A percentile compares a stretch with the other conserved stretches of the same genome.
Conservation (phyloP, 129 eudicot genomes). For the Scalesia atractyloides region DNA sequence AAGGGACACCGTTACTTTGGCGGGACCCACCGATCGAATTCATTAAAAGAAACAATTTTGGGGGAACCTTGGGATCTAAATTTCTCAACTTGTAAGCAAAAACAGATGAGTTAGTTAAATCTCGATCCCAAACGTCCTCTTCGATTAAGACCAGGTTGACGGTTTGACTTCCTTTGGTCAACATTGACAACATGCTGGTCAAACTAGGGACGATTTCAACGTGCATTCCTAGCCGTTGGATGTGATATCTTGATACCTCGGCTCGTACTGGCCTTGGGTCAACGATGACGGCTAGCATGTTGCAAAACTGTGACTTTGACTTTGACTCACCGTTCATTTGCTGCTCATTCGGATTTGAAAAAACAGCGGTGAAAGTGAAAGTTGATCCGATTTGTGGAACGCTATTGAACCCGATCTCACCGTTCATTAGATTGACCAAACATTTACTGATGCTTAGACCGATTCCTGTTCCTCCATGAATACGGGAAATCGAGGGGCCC, state of each 20-base stretch:
- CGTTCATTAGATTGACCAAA: constrained; percentile 85
- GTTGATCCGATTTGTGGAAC: constrained; percentile 74
- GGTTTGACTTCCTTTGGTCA: constrained; percentile 34
- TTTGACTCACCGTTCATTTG: constrained; percentile 44
- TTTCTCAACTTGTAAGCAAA: constrained; percentile 40
- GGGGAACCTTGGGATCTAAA: constrained; percentile 33
- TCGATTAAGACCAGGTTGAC: constrained; percentile 64
- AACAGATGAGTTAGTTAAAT: constrained; percentile 34
- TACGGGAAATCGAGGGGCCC: constrained; percentile 77
- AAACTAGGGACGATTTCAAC: constrained; percentile 65
- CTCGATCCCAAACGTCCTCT: constrained; percentile 83
- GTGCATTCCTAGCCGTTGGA: constrained; percentile 73
- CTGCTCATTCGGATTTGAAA: constrained; percentile 45
- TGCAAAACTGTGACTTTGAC: constrained; percentile 52
- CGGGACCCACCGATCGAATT: constrained; percentile 47
- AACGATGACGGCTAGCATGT: constrained; percentile 74
- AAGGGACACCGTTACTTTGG: constrained; percentile 27
- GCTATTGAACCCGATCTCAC: constrained; percentile 81
- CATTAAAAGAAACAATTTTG: constrained; percentile 62
- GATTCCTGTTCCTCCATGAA: constrained; percentile 95
- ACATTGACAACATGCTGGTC: constrained; percentile 38
- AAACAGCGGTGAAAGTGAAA: constrained; percentile 77
- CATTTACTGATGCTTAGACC: constrained; percentile 97
- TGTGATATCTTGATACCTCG: constrained; percentile 75
- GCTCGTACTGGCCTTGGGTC: constrained; percentile 80